Conservation (phyloP, 352 stramenopile species). For the Phytophthora cajani region DNA sequence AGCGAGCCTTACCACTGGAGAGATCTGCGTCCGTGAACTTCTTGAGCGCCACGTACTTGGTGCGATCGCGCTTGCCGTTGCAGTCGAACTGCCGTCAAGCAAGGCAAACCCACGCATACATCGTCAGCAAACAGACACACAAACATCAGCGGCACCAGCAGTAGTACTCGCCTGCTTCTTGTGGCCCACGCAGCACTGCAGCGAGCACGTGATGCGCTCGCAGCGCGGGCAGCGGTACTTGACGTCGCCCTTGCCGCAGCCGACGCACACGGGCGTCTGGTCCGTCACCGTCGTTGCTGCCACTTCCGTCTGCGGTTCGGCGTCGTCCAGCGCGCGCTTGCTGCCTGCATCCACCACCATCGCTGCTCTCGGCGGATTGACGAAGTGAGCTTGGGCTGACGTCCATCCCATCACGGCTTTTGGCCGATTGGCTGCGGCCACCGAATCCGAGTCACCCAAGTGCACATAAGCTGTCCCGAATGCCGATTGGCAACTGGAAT, state of each 20-base stretch:
- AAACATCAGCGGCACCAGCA: neutral
- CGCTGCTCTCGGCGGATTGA: slow-evolving; percentile 14
- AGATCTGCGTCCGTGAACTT: slow-evolving; percentile 81
- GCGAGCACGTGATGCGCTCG: slow-evolving; percentile 84
- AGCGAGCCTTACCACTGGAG: slow-evolving; percentile 57
- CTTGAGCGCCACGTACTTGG: slow-evolving; percentile 79
- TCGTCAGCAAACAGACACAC: neutral
- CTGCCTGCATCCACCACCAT: slow-evolving; percentile 16
- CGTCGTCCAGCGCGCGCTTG: slow-evolving; percentile 50
- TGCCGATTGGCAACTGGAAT: neutral
- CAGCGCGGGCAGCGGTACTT: slow-evolving; percentile 89
- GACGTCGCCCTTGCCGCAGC: slow-evolving; percentile 56
- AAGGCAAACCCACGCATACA: neutral
- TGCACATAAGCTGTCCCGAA: slow-evolving; percentile 3
- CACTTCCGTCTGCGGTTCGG: slow-evolving; percentile 11
- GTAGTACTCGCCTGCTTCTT: slow-evolving; percentile 69
- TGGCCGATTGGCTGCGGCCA: slow-evolving; percentile 17
- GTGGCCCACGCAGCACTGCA: slow-evolving; percentile 79
- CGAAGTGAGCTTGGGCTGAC: slow-evolving; percentile 17
- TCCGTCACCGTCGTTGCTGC: slow-evolving; percentile 6
- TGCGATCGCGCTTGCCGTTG: slow-evolving; percentile 84
- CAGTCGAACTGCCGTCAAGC: slow-evolving; percentile 60
- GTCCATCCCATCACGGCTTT: slow-evolving; percentile 26
- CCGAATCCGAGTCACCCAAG: neutral
- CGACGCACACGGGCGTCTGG: slow-evolving; percentile 40